These are phyloP conservation scores for Serendipita sp. DNA, from an alignment of 768 basidiomycete species.

Conservation along the genomic window DNA sequence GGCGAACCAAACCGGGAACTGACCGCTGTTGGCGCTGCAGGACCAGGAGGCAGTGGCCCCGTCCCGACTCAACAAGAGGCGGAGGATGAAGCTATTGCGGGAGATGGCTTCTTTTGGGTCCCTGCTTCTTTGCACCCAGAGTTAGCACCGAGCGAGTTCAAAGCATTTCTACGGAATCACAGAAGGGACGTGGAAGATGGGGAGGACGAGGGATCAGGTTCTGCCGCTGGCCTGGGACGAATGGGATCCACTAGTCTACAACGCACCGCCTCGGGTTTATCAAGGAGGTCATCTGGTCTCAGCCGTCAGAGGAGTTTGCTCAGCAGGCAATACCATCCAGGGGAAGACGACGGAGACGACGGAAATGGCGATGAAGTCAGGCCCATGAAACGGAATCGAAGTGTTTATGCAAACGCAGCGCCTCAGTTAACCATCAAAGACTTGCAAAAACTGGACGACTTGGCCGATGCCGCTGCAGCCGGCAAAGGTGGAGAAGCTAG, in stretches of 20 bases:
- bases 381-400: conserved; percentile 51
- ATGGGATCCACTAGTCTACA: conserved; percentile 18
- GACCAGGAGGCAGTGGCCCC: background rate
- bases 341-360: conserved; percentile 60
- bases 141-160: conserved; percentile 91
- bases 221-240: conserved; percentile 17
- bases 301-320: conserved; percentile 86
- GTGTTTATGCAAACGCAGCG: conserved; percentile 47
- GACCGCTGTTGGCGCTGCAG: background rate
- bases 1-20: background rate
- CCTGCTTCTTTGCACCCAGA: conserved; percentile 94
- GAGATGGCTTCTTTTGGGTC: conserved; percentile 72
- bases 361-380: conserved; percentile 34
- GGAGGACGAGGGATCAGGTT: conserved; percentile 25
- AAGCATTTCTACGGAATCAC: conserved; percentile 89
- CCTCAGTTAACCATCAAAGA: conserved; percentile 88
- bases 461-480: conserved; percentile 73
- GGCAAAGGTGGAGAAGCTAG: conserved; percentile 59
- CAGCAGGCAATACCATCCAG: conserved; percentile 80
- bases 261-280: conserved; percentile 31
- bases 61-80: background rate
- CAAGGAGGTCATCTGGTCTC: conserved; percentile 31
- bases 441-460: conserved; percentile 82
- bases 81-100: background rate
- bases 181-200: conserved; percentile 33